Conservation (phyloP, 2,329 filamentous ascomycete species). For the Phyllosticta citriasiana region DNA sequence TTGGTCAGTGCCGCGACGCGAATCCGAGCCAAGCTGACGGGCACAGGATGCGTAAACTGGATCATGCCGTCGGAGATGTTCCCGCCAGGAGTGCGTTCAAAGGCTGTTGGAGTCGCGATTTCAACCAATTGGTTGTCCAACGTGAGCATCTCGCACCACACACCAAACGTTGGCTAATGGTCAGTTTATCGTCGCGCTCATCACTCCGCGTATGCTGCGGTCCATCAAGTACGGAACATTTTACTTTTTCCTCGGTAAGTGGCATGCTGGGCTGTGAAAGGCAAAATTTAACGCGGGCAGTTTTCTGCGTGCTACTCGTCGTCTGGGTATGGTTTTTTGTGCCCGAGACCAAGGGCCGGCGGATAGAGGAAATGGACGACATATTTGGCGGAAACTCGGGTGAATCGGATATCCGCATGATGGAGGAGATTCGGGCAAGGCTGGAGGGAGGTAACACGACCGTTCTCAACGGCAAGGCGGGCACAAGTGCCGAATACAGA, state of each 20-base stretch:
- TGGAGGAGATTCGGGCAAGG: not conserved
- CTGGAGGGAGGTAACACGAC: not conserved
- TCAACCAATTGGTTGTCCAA: not conserved
- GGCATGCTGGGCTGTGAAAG: not conserved
- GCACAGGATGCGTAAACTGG: not conserved
- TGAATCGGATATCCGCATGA: not conserved
- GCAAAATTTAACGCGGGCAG: not conserved
- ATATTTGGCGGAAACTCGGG: conserved; percentile 44
- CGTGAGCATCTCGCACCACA: not conserved
- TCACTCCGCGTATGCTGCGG: not conserved
- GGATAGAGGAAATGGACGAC: conserved; percentile 51
- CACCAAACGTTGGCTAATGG: not conserved
- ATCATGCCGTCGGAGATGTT: not conserved
- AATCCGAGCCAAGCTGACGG: not conserved
- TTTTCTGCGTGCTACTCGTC: conserved; percentile 22
- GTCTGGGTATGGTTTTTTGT: conserved; percentile 48
- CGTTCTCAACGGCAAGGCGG: not conserved
- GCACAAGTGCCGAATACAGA: not conserved
- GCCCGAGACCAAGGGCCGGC: conserved; percentile 44
- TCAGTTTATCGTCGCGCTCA: not conserved
- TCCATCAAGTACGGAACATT: not conserved
- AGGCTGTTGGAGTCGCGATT: not conserved
- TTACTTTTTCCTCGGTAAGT: not conserved
- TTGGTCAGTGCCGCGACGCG: not conserved
- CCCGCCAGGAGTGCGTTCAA: not conserved